Conservation (phyloP, 192 early-diverging fungal species). For the Coemansia sp. region DNA sequence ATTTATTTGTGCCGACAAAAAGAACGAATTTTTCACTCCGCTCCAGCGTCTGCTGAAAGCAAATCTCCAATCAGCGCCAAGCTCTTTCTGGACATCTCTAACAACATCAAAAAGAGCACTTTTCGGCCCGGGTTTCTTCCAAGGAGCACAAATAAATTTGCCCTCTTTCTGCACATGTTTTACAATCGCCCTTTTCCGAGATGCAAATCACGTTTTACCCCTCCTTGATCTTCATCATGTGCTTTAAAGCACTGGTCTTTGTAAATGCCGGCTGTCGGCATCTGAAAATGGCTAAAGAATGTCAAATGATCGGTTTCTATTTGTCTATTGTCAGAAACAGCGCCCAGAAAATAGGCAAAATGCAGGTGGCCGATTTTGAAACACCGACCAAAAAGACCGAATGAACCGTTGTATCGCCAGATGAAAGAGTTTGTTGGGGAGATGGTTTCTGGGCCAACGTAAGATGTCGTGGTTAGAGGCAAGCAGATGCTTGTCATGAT, state of each 20-base stretch:
- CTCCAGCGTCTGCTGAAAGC: neutral
- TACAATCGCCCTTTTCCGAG: neutral
- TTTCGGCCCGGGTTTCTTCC: neutral
- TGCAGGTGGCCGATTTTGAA: neutral
- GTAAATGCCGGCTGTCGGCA: neutral
- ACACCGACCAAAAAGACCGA: neutral
- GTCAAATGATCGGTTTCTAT: neutral
- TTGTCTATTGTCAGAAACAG: neutral
- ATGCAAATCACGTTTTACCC: slow-evolving; percentile 4
- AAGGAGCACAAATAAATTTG: neutral
- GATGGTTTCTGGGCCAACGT: too few relatives aligned
- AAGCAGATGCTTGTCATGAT: too few relatives aligned
- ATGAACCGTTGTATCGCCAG: neutral
- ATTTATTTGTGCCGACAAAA: neutral
- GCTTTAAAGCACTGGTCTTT: neutral
- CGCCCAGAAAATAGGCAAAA: neutral
- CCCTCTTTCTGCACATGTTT: neutral
- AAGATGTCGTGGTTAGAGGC: too few relatives aligned
- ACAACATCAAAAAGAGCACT: neutral
- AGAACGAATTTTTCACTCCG: neutral
- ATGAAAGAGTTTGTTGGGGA: too few relatives aligned
- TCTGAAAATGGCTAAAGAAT: neutral
- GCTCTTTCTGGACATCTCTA: neutral
- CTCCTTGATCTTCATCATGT: neutral
- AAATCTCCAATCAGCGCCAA: neutral